Conservation (phyloP, 106 monocot species). For the Hemerocallis citrina region DNA sequence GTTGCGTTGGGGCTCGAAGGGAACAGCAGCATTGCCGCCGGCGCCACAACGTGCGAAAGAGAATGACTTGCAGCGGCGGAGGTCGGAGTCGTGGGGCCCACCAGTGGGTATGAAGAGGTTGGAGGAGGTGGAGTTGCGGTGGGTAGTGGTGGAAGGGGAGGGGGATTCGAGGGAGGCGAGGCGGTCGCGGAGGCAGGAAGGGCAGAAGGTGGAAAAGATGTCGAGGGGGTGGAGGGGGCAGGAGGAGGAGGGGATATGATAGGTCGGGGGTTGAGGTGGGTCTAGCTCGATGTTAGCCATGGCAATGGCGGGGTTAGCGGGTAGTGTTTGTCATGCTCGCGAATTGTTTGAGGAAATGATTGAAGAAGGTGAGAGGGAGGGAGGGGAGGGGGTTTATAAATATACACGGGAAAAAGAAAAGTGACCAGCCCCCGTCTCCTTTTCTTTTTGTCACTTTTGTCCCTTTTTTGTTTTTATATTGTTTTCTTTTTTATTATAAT, state of each 20-base stretch:
- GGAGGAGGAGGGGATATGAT: slow-evolving; percentile 10
- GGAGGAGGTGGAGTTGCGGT: slow-evolving; percentile 47
- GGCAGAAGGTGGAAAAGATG: slow-evolving; percentile 64
- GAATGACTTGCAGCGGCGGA: slow-evolving; percentile 77
- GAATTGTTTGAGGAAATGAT: too few relatives aligned
- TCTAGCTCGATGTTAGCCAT: too few relatives aligned
- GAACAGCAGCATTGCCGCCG: slow-evolving; percentile 1
- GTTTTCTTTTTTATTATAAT: too few relatives aligned
- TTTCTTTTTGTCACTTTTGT: too few relatives aligned
- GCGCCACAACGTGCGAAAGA: slow-evolving; percentile 17
- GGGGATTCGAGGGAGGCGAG: slow-evolving; percentile 39
- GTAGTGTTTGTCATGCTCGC: too few relatives aligned
- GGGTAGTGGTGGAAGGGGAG: slow-evolving; percentile 28
- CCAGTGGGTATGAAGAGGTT: slow-evolving; percentile 33
- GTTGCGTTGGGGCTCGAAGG: slow-evolving; percentile 40
- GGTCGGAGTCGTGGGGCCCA: slow-evolving; percentile 32
- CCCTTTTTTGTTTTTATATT: too few relatives aligned
- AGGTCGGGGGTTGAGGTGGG: slow-evolving; percentile 1
- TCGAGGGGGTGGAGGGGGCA: slow-evolving; percentile 55
- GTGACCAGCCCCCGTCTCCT: too few relatives aligned
- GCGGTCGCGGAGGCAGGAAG: slow-evolving; percentile 73
- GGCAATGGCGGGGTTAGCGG: too few relatives aligned
- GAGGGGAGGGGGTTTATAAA: too few relatives aligned
- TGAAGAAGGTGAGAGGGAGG: too few relatives aligned
- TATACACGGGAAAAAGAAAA: too few relatives aligned